Evolutionary conservation across 805 yeast genomes (phyloP), one percentile per base, ranked within the genome.

Genomic region (Ogataea angusta): DNA sequence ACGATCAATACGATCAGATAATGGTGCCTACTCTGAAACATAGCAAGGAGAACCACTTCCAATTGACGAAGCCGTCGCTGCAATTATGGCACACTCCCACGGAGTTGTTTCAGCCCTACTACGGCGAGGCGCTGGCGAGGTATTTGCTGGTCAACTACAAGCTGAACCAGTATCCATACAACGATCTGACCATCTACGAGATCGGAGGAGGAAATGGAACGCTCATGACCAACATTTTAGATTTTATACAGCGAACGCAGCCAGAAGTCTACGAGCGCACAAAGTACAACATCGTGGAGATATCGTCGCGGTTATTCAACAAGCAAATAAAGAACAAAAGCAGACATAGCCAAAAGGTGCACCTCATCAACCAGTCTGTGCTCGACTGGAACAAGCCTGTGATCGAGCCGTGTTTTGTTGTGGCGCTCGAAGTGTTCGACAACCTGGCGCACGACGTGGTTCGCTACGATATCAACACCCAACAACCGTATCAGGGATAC

Each of bases 181-280:
- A 73, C 30, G 89, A 85, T 55, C 66, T 91, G 34, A 72, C 78
- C 6, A 84, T 87, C 18, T 88, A 86, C 62, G 96, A 88, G 62
- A 77, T 85, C 71, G 96, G 95, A 44, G 95, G 89, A 15, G 95
- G 95, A 50, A 87, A 87, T 54, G 95, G 95, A 30, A 86, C 95
- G 0, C 62, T 87, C 45, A 87, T 88, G 95, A 59, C 72, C 39
- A 82, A 86, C 53, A 75, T 87, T 9, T 61, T 87, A 47, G 80
- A 81, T 53, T 86, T 71, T 56, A 72, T 87, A 45, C 68, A 75
- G 46, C 64, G 63, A 19, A 66, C 72, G 15, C 81, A 82, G 48
- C 90, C 95, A 0, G 89, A 83, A 27, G 78, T 86, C n/a, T 87
- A 85, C 58, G 60, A 65, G 10, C 68, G 78, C 27, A 82, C 88